These are phyloP conservation scores for Aspergillus sp. DNA, from an alignment of 2,329 filamentous ascomycete genomes.

Conservation along the genomic window DNA sequence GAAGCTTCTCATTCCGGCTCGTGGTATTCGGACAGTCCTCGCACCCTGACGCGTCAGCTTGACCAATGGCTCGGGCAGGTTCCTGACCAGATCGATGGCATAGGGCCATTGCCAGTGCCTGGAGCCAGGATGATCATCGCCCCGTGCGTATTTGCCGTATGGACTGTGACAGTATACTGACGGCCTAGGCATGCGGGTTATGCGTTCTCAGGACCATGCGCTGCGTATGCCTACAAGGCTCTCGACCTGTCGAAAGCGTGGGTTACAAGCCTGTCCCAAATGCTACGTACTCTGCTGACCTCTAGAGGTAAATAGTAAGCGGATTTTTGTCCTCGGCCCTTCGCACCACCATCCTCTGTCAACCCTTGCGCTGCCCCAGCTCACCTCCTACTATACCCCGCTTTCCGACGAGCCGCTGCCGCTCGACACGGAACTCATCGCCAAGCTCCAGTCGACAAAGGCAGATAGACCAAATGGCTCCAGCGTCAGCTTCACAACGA, in stretches of 20 bases:
- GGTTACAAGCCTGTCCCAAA: conserved; percentile 17
- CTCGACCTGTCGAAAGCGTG: conserved; percentile 70
- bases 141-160: conserved; percentile 56
- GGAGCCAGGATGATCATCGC: conserved; percentile 81
- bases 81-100: conserved; percentile 53
- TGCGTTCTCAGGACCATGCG: conserved; percentile 79
- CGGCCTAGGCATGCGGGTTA: conserved; percentile 77
- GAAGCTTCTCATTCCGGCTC: conserved; percentile 69
- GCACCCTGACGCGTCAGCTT: conserved; percentile 58
- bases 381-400: conserved; percentile 43
- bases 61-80: conserved; percentile 66
- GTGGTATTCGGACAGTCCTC: conserved; percentile 66
- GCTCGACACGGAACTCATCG: conserved; percentile 36
- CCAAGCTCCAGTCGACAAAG: conserved; percentile 23
- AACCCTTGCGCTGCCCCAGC: conserved; percentile 66
- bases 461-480: conserved; percentile 21
- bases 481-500: conserved; percentile 38
- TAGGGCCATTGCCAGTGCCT: conserved; percentile 57
- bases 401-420: conserved; percentile 35
- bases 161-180: conserved; percentile 7
- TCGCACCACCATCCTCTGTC: conserved; percentile 79
- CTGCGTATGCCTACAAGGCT: conserved; percentile 87
- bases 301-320: conserved; percentile 53
- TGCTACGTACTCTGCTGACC: conserved; percentile 3
- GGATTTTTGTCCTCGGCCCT: conserved; percentile 84